Conservation (phyloP, 441 rosid genomes). For the Corymbia calophylla region DNA sequence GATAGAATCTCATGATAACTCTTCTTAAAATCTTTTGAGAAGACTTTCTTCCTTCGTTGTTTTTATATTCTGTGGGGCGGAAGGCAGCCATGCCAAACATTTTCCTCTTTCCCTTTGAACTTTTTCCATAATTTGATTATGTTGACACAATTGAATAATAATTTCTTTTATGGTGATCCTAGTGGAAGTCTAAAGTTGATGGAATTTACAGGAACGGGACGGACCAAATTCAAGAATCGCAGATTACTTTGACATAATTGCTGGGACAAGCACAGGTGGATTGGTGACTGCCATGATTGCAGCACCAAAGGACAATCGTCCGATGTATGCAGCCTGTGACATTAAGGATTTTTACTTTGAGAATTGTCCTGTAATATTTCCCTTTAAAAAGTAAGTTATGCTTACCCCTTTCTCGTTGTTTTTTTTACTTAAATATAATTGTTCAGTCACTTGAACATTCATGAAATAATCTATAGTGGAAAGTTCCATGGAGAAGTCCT, state of each 20-base stretch:
- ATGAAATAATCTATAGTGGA: not conserved
- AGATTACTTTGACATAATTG: constrained; percentile 17
- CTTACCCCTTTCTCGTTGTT: not conserved
- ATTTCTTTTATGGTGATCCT: not conserved
- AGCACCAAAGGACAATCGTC: constrained; percentile 5
- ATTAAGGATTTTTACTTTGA: not conserved
- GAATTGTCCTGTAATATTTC: not conserved
- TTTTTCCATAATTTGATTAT: not conserved
- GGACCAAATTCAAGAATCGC: constrained; percentile 13
- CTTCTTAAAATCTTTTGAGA: not conserved
- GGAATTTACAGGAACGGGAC: not conserved
- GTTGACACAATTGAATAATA: not conserved
- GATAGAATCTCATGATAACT: not conserved
- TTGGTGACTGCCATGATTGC: constrained; percentile 17
- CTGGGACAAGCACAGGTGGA: constrained; percentile 27
- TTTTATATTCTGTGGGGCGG: not conserved
- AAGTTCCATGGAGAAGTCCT: not conserved
- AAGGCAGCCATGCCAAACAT: not conserved
- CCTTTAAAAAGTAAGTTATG: not conserved
- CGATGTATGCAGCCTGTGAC: not conserved
- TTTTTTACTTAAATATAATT: not conserved
- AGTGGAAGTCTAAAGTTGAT: not conserved
- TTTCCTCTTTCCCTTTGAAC: not conserved
- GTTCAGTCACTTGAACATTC: not conserved
- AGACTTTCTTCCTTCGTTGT: not conserved